phyloP scores from a whole-genome alignment of 2,329 filamentous ascomycete species.

The Thielaviopsis euricoi region DNA sequence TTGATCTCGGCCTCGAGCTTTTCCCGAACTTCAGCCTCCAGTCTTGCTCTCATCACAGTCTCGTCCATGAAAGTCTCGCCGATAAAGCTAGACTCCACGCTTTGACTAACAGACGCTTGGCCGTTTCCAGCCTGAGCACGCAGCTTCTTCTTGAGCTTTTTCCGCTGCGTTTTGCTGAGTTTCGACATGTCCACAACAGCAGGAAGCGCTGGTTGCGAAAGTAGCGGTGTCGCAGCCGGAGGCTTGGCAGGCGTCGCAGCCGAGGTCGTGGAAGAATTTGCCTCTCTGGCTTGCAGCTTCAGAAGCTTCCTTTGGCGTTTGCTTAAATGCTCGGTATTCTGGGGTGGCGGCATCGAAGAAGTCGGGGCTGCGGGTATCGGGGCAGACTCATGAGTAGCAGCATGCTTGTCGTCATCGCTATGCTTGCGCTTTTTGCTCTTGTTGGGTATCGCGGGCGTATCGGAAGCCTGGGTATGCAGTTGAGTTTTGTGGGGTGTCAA shows the following conservation, averaged over 20 bases:
- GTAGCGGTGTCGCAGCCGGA: background rate
- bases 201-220: background rate
- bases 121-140: background rate
- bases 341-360: background rate
- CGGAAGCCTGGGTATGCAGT: background rate
- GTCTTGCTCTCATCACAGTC: background rate
- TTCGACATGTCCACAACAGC: background rate
- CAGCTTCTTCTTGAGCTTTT: background rate
- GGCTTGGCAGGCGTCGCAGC: background rate
- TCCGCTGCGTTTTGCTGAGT: background rate
- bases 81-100: background rate
- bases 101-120: background rate
- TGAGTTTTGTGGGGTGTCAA: background rate
- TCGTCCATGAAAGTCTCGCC: background rate
- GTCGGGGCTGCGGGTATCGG: background rate
- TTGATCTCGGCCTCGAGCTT: background rate
- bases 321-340: background rate
- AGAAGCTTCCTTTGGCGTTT: constrained; percentile 5
- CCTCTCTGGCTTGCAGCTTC: background rate
- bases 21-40: background rate
- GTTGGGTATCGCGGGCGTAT: background rate
- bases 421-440: background rate
- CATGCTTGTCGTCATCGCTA: background rate
- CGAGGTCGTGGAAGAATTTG: background rate
- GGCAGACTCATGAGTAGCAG: background rate